Evolutionary conservation across 371 early-diverging fungal species (phyloP), one percentile per base, ranked within the genome.

Genomic region (Thermomucor indicae-seudaticae): DNA sequence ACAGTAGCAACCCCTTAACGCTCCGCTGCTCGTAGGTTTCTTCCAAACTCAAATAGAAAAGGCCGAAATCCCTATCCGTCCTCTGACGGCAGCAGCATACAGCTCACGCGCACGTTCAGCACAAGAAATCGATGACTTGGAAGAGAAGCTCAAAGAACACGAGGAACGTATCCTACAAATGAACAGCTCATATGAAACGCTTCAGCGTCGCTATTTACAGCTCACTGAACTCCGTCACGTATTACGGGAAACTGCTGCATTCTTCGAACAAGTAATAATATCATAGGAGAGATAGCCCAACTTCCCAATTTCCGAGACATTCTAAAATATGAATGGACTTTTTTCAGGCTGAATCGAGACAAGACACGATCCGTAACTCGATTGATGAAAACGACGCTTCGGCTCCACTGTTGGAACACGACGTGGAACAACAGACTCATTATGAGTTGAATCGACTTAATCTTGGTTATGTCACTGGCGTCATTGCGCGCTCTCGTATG

Each of bases 111-210:
- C 90, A 12, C 84, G 92, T 30, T 84, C 90, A 16, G 91, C 92
- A 31, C 91, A 91, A 58, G 96, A 96, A 64, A 81, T 98, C 43
- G 96, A 96, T 64, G 95, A 97, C 48, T 79, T 98, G 43, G 95
- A 95, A 57, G 87, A 83, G 57, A 74, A 74, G 14, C 73, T 98
- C 40, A 73, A 64, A 27, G 89, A 91, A 48, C 83, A 89, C 62
- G 97, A 97, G 68, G 67, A 58, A 38, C 85, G 93, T 27, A 78
- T 97, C 27, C 61, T 76, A 47, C 86, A 93, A 62, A 89, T 98
- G 88, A 95, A 93, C 62, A 72, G 72, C 27, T 85, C 90, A 20
- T 85, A 92, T 67, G 92, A 91, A 60, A 83, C 81, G 19, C 83
- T 98, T 53, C 88, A 89, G 62, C 88, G 87, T 62, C 75, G 88